Evolutionary conservation across 2,329 filamentous ascomycete species (phyloP), one percentile per base, ranked within the genome.

Genomic region (Colletotrichum lini): DNA sequence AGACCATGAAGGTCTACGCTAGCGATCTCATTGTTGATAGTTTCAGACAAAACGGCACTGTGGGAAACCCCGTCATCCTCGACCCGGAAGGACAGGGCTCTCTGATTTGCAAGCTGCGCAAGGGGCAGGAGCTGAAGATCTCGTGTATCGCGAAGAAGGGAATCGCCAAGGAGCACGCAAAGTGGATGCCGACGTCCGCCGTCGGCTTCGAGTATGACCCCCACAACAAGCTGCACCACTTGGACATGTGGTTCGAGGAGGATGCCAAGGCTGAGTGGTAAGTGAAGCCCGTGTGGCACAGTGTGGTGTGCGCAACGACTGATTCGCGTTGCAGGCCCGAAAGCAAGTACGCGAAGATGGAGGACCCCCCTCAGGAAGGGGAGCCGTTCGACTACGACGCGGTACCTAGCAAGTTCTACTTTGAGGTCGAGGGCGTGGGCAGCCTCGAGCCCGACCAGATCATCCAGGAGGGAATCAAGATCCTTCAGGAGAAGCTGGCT

Each of bases 181-280:
- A 99, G 83, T 99, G 96, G 96, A 93, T 94, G 78, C 95, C 96
- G 2, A 96, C 94, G 45, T 89, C 95, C 50, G 96, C 96, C 4
- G 92, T 99, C 50, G 95, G 94, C 30, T 99, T 99, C 80, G 96
- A 99, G 82, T 99, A 99, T 82, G 96, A 99, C 80, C 96, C 96
- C 72, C 93, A 97, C 82, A 99, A 99, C 85, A 98, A 97, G 84
- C 86, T 99, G 75, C 90, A 92, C 75, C 96, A 99, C 82, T 87
- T 96, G 67, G 94, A 97, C 78, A 90, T 97, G 82, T 99, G 96
- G 96, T 98, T 94, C 80, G 96, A 99, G 85, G 89, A 92, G 76
- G 93, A 97, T 82, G 83, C 94, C 1, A 88, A 89, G 70, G 89
- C 91, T 78, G 96, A 98, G 86, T 98, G 95, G 95, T 97, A 84